phyloP scores from a whole-genome alignment of 192 early-diverging fungal genomes.

The Pecoramyces ruminantium region DNA sequence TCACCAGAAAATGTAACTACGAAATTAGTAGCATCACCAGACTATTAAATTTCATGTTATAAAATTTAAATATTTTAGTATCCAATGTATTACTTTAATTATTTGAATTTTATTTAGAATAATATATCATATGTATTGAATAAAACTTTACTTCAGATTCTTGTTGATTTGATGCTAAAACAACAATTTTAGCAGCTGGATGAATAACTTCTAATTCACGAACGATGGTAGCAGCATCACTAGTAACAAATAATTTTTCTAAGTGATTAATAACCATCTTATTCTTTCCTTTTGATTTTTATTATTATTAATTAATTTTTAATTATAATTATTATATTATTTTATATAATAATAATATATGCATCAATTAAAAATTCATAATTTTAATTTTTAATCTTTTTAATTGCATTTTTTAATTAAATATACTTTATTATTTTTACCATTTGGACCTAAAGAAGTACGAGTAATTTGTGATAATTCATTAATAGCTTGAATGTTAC shows the following conservation, averaged over 20 bases:
- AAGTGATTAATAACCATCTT: slow-evolving; percentile 99
- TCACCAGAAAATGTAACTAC: slow-evolving; percentile 88
- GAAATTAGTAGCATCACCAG: slow-evolving; percentile 92
- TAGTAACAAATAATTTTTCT: slow-evolving; percentile 95
- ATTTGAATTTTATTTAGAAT: no score
- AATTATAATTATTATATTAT: no score
- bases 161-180: slow-evolving; percentile 93
- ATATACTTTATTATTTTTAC: no score
- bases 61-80: no score
- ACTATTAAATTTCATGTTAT: no score
- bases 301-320: no score
- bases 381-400: no score
- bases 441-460: slow-evolving; percentile 93
- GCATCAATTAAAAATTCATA: no score
- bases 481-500: slow-evolving; percentile 88
- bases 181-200: slow-evolving; percentile 88
- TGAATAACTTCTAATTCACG: slow-evolving; percentile 93
- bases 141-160: slow-evolving; percentile 57
- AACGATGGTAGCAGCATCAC: slow-evolving; percentile 95
- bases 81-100: no score
- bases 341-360: no score
- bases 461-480: slow-evolving; percentile 84
- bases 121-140: no score
- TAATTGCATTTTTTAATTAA: no score
- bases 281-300: slow-evolving; percentile 54